Base-by-base conservation (phyloP, 2,329 filamentous ascomycete species). In the Ophiostoma himal-ulmi region DNA sequence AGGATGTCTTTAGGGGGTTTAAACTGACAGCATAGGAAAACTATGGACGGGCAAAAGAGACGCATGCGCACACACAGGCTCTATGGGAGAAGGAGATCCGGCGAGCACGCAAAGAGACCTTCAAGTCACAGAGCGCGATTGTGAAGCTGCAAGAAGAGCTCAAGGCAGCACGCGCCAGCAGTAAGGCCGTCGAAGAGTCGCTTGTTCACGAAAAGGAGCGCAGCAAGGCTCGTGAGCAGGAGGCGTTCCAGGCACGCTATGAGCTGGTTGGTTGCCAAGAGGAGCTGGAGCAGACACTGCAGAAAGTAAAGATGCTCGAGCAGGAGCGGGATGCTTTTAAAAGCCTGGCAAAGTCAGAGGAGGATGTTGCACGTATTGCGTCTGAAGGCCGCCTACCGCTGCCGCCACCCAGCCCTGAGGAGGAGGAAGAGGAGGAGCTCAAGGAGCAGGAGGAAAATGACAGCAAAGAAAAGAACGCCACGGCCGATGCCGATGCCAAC, bases 31-130 rank as follows among this genome's bases (percentile, higher is more conserved):
- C 7, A 11, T 20, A 92, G 90, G 89, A 91, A 75, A 89, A 89
- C 76, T 89, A 89, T 75, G 85, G 87, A 39, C 88, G 88, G 72
- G 85, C 87, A 68, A 92, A 92, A 78, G 89, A 91, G 75, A 89
- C 88, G 52, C 85, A 90, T 74, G 84, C 85, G 54, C 87, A 90
- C 76, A 88, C 87, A 11, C 86, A 89, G 78, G 81, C 86, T 26
- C 79, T 91, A 11, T 92, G 89, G 85, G 90, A 92, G 75, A 92
- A 92, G 77, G 90, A 92, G 77, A 88, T 91, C 62, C 85, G 89
- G 70, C 84, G 87, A 70, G 84, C 86, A 11, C 83, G 89, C 68
- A 92, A 92, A 75, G 90, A 92, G 75, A 88, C 88, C 2, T 92
- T 91, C 83, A 92, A 91, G 76, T 85, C 86, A n/a, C 89, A 91